Base-by-base conservation (phyloP, 1,284 basidiomycete genomes). In the Apiotrichum mycotoxinovorans region DNA sequence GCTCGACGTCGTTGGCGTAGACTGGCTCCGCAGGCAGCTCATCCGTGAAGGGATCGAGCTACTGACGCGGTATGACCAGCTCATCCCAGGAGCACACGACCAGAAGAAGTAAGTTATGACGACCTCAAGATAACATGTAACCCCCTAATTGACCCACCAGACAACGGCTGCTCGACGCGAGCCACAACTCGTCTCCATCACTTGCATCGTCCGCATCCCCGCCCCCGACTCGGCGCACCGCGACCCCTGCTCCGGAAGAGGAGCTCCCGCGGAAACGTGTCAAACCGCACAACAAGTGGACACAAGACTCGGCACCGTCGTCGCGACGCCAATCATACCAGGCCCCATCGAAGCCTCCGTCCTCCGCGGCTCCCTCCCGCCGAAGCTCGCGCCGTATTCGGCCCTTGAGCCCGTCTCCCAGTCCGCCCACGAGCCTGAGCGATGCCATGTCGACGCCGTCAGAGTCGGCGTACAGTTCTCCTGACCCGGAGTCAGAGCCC, bases 21-120 rank as follows among this genome's bases (percentile, higher is more conserved):
- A 72, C 45, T 75, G 74, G 69, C 58, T 78, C 40, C 66, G 67
- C 40, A 48, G 56, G 12, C 52, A 60, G 35, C 60, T 78, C 47
- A 66, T 78, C 33, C 58, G 53, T 10, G 74, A 76, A 45, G 76
- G 74, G 2, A 62, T 67, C 46, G 73, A 76, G 46, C 58, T 76
- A 23, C 62, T 78, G 54, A 62, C 64, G 48, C 65, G 74, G 14
- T 63, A 60, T 20, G 62, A 63, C 54, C 51, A 63, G 56, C 49
- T 63, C 7, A 40, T 63, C 23, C 62, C 62, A 10, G 50, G 49
- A 22, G 23, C 52, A 42, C 41, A 50, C 30, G 47, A 54, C 9
- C 45, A 48, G 23, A 43, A 48, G 40, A 69, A 69, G 68, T 70
- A 57, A 63, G 68, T 64, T 25, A n/a, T n/a, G n/a, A n/a, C n/a